Evolutionary conservation across 1,139 yeast species (phyloP).

Genomic region (Kurtzmaniella quercitrusa): DNA sequence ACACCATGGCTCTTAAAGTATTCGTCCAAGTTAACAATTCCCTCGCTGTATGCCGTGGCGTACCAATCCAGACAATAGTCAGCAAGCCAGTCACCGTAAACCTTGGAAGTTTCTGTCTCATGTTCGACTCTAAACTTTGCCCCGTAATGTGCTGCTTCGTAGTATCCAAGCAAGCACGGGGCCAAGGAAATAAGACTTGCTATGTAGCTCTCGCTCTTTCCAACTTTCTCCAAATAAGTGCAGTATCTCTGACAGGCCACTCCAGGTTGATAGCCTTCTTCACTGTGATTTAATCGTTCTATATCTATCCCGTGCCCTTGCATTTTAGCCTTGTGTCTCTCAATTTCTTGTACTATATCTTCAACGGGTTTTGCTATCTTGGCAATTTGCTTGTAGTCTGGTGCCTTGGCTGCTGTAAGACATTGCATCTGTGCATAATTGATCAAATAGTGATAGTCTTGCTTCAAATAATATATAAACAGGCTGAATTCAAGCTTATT

Average conservation of each 20-base stretch:
- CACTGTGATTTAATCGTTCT: conserved; percentile 38
- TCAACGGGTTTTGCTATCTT: conserved; percentile 50
- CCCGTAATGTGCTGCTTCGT: conserved; percentile 43
- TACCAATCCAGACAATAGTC: conserved; percentile 61
- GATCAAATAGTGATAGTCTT: conserved; percentile 67
- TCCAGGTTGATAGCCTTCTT: conserved; percentile 42
- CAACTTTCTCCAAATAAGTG: conserved; percentile 52
- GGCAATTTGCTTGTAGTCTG: conserved; percentile 47
- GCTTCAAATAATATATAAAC: conserved; percentile 60
- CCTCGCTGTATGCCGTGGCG: conserved; percentile 46
- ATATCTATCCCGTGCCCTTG: conserved; percentile 41
- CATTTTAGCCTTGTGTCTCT: conserved; percentile 52
- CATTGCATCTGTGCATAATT: conserved; percentile 70
- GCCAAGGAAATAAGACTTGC: conserved; percentile 66
- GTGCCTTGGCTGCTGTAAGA: conserved; percentile 61
- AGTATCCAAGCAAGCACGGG: conserved; percentile 77
- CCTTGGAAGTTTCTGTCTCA: conserved; percentile 16
- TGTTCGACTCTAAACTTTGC: conserved; percentile 1
- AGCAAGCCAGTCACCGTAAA: conserved; percentile 55
- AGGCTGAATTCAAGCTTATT: conserved; percentile 46
- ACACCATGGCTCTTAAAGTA: conserved; percentile 24
- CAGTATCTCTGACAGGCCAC: conserved; percentile 59
- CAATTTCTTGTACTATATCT: conserved; percentile 53
- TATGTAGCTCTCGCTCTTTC: conserved; percentile 52
- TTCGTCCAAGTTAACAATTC: conserved; percentile 44